Base-by-base conservation (phyloP, 345 rosid genomes). In the Gynandropsis gynandra region DNA sequence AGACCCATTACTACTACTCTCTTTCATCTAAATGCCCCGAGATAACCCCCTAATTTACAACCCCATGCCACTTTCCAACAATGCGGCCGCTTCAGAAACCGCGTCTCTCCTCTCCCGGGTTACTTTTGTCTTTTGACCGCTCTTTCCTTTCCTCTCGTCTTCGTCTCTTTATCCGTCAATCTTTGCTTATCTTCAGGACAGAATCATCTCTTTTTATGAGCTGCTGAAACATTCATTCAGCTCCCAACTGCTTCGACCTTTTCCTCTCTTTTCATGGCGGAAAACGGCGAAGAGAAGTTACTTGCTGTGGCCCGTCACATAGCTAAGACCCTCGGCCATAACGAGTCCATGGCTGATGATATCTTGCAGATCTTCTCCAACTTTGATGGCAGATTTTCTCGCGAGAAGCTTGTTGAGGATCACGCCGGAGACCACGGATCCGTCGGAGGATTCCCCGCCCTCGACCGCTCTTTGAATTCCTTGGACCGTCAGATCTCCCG, bases 301-400 rank as follows among this genome's bases (percentile, higher is more conserved):
- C 70, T 84, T 0, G 95, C 98, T 12, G 67, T 82, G 45, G 98
- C 98, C 2, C 84, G 96, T 19, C 96, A 90, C 77, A 90, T 90
- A 41, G 98, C 98, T 34, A 79, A 80, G 54, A 84, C 83, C 9
- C 83, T 90, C 1, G 98, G 98, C 68, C 82, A 77, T 41, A 80
- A 84, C 61, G 89, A 90, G 42, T 60, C 72, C 63, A 81, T 76
- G 81, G 82, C 96, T 10, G 93, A 87, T 48, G 96, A 90, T 66
- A 79, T 90, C 63, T 64, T 87, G 54, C 98, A 90, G 76, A 87
- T 87, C 66, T 82, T 84, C 74, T 87, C 96, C 50, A 84, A 63
- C 73, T 87, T 80, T 70, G 96, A 90, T 73, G 85, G 85, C 47
- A 63, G 98, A 11, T 87, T 87, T 31, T 80, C 96, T 13, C 96